phyloP scores from a whole-genome alignment of 1,284 basidiomycete species.

The Paramarasmius palmivorus region DNA sequence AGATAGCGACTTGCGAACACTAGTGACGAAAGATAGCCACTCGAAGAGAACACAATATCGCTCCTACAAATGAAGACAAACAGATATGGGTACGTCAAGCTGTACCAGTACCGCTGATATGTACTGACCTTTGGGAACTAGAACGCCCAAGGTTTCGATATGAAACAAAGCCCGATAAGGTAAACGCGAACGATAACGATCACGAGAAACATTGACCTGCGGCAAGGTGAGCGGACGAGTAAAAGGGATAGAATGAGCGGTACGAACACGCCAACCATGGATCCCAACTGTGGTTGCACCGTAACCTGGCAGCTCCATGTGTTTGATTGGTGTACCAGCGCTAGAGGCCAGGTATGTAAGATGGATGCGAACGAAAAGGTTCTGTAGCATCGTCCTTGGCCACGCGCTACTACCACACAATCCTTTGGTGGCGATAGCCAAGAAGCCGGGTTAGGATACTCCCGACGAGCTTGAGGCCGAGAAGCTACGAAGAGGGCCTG shows the following conservation, averaged over 20 bases:
- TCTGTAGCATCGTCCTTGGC: conserved; percentile 17
- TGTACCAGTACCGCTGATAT: no score
- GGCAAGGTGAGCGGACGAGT: not conserved
- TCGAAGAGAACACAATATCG: no score
- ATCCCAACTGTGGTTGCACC: conserved; percentile 12
- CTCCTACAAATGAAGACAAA: no score
- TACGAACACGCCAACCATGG: conserved; percentile 10
- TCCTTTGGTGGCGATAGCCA: conserved; percentile 12
- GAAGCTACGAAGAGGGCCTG: conserved; percentile 17
- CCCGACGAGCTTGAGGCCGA: conserved; percentile 14
- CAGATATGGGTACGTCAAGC: not conserved
- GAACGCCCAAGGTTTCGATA: conserved; percentile 14
- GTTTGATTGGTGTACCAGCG: conserved; percentile 17
- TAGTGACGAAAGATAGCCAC: no score
- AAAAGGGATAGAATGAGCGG: not conserved
- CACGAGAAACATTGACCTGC: conserved; percentile 18
- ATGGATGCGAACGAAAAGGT: no score
- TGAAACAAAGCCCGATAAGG: conserved; percentile 10
- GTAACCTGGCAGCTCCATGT: conserved; percentile 18
- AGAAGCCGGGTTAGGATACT: conserved; percentile 14
- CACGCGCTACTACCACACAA: conserved; percentile 17
- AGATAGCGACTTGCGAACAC: no score
- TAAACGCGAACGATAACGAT: conserved; percentile 14
- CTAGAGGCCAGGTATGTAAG: not conserved
- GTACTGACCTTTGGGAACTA: conserved; percentile 17